Percentiles rank a stretch among this genome's conserved stretches.
Conservation (phyloP, 2,329 filamentous ascomycete species). For the Pseudogymnoascus sp. region DNA sequence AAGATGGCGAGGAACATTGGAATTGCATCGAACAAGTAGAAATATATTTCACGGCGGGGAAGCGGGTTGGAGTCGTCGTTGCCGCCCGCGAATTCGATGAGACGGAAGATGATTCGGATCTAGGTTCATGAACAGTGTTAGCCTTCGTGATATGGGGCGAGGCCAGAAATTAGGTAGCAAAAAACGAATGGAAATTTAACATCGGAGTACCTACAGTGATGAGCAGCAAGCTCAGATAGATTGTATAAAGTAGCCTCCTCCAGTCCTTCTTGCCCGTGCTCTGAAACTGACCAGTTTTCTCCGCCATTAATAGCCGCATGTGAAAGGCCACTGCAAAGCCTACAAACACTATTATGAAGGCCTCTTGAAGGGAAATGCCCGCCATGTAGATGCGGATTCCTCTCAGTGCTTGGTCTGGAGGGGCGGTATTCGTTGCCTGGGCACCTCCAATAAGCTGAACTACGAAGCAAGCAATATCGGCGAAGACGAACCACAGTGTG, state of each 20-base stretch:
- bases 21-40: conserved; percentile 43
- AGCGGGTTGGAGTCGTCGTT: conserved; percentile 36
- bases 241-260: conserved; percentile 13
- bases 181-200: conserved; percentile 33
- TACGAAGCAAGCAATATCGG: conserved; percentile 38
- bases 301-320: conserved; percentile 26
- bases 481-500: conserved; percentile 35
- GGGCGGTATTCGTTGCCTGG: conserved; percentile 28
- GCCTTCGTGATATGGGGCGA: not conserved
- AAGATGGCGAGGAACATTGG: conserved; percentile 37
- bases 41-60: conserved; percentile 42
- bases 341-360: not conserved
- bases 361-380: not conserved
- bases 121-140: conserved; percentile 18
- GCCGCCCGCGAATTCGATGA: conserved; percentile 46
- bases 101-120: conserved; percentile 52
- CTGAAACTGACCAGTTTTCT: conserved; percentile 14
- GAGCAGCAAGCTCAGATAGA: not conserved
- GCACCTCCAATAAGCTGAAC: conserved; percentile 35
- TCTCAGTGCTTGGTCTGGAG: conserved; percentile 21
- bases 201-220: conserved; percentile 20
- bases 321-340: conserved; percentile 26
- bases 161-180: conserved; percentile 27
- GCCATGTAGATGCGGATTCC: conserved; percentile 14
- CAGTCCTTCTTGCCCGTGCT: conserved; percentile 20